These are phyloP conservation scores for Leccinum olivaceoglutinosum DNA, from an alignment of 1,284 basidiomycete genomes.

Conservation along the genomic window DNA sequence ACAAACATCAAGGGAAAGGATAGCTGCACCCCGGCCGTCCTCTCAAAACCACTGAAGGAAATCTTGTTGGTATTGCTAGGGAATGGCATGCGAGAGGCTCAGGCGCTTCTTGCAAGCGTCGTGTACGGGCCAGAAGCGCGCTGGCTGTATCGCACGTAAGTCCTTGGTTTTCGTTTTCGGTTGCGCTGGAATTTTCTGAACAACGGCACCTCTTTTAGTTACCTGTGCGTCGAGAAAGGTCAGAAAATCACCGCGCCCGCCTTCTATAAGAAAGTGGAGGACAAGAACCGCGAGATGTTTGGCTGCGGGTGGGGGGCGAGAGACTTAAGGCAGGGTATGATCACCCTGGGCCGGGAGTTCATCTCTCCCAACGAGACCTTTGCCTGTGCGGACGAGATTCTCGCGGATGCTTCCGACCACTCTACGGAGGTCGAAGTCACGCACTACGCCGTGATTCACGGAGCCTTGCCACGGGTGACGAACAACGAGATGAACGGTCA, in stretches of 20 bases:
- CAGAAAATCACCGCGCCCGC: neutral
- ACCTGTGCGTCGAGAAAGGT: slow-evolving; percentile 5
- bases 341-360: neutral
- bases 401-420: neutral
- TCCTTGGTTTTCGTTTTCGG: neutral
- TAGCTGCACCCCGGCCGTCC: slow-evolving; percentile 6
- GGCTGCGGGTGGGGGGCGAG: slow-evolving; percentile 8
- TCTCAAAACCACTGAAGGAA: neutral
- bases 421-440: neutral
- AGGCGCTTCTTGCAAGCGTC: slow-evolving; percentile 6
- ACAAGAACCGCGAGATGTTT: slow-evolving; percentile 1
- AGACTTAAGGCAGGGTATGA: neutral
- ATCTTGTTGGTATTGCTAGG: slow-evolving; percentile 7
- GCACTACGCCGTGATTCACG: neutral
- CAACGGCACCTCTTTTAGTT: neutral
- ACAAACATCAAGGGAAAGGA: slow-evolving; percentile 1
- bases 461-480: neutral
- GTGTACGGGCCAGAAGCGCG: neutral
- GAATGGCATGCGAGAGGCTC: slow-evolving; percentile 2
- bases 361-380: neutral
- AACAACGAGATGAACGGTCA: neutral
- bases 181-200: too few relatives aligned
- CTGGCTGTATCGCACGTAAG: neutral
- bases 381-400: neutral
- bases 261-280: slow-evolving; percentile 1